A percentile compares a stretch with the other conserved stretches of the same genome.
These are phyloP conservation scores for Combretum micranthum DNA, from an alignment of 345 rosid species.

Conservation along the genomic window DNA sequence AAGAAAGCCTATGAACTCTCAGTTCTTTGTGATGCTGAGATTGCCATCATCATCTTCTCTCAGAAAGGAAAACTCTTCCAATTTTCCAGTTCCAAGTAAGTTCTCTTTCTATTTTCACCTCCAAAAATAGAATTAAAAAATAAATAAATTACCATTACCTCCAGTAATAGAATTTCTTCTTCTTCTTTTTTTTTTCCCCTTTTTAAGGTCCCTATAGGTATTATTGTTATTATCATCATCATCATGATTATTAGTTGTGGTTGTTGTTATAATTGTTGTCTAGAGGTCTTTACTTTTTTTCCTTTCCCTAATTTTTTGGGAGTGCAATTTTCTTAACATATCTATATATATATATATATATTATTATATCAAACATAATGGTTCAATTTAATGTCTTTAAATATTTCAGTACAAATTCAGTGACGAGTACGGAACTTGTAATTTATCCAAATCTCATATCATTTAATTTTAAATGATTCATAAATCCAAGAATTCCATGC, in stretches of 20 bases:
- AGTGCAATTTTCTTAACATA: not conserved
- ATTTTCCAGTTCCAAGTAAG: constrained; percentile 8
- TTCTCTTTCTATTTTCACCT: not conserved
- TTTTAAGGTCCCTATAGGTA: too few relatives aligned
- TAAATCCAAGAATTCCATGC: too few relatives aligned
- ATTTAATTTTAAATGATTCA: too few relatives aligned
- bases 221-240: too few relatives aligned
- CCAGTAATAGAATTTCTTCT: too few relatives aligned
- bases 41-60: constrained; percentile 8
- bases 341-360: not conserved
- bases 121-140: not conserved
- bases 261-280: too few relatives aligned
- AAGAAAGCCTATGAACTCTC: constrained; percentile 15
- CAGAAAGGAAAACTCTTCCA: constrained; percentile 12
- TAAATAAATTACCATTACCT: too few relatives aligned
- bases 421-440: not conserved
- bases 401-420: not conserved
- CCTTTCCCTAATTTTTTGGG: too few relatives aligned
- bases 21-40: constrained; percentile 13
- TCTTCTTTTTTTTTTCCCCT: too few relatives aligned
- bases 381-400: not conserved
- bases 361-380: not conserved
- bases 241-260: too few relatives aligned
- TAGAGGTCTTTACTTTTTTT: too few relatives aligned
- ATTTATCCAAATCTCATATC: too few relatives aligned